Conservation (phyloP, 1,284 basidiomycete genomes). For the Sanghuangporus baumii region DNA sequence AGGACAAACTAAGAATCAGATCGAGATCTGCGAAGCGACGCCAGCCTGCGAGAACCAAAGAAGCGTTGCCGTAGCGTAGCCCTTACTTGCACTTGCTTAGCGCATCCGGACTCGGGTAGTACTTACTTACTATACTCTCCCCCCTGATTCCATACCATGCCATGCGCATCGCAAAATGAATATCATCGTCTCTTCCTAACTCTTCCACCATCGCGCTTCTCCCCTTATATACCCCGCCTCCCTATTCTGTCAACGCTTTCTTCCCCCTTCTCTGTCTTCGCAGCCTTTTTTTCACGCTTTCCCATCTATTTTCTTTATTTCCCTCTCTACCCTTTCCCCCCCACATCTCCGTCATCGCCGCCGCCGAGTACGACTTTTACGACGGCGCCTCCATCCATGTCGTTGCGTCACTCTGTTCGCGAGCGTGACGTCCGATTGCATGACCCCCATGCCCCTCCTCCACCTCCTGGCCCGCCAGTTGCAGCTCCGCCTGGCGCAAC, state of each 20-base stretch:
- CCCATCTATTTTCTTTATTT: conserved; percentile 29
- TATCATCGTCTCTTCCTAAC: neutral
- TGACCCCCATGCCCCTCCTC: conserved; percentile 39
- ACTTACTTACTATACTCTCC: no score
- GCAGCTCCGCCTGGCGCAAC: conserved; percentile 1
- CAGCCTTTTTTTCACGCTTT: conserved; percentile 25
- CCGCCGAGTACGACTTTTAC: conserved; percentile 24
- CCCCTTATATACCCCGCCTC: conserved; percentile 4
- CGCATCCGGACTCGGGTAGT: neutral
- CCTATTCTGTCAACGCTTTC: conserved; percentile 2
- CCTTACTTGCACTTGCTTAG: neutral
- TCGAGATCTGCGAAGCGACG: neutral
- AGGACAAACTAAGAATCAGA: neutral
- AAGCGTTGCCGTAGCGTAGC: conserved; percentile 1
- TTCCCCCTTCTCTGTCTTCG: neutral
- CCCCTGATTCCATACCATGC: neutral
- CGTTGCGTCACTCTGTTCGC: conserved; percentile 56
- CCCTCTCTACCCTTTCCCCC: conserved; percentile 13
- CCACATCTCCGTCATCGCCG: conserved; percentile 24
- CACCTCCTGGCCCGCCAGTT: conserved; percentile 1
- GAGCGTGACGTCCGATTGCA: conserved; percentile 62
- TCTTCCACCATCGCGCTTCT: conserved; percentile 11
- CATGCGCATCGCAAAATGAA: neutral
- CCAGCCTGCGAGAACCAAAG: neutral
- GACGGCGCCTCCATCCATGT: conserved; percentile 36